These are phyloP conservation scores for Psidium guajava DNA, from an alignment of 345 rosid species.

Conservation along the genomic window DNA sequence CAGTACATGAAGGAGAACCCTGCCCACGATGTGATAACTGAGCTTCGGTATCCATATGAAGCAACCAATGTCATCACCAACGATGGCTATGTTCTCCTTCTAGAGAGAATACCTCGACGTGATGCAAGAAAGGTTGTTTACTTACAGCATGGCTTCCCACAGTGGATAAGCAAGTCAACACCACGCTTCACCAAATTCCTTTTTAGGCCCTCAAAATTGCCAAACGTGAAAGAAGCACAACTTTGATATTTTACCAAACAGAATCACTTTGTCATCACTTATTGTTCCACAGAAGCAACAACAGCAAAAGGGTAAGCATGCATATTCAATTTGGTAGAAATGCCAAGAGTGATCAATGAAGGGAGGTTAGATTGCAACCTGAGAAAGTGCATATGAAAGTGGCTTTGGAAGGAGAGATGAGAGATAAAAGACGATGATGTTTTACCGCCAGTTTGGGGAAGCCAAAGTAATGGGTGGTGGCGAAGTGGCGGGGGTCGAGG, in stretches of 20 bases:
- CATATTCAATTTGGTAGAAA: background rate
- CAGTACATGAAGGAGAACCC: too few species aligned
- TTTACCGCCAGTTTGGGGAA: slow-evolving; percentile 87
- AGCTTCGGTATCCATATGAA: slow-evolving; percentile 70
- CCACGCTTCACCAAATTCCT: slow-evolving; percentile 59
- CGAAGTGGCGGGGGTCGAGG: slow-evolving; percentile 76
- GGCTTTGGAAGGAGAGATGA: background rate
- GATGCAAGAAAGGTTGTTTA: slow-evolving; percentile 85
- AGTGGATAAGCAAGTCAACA: slow-evolving; percentile 48
- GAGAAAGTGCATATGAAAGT: background rate
- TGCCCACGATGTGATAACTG: too few species aligned
- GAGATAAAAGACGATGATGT: background rate
- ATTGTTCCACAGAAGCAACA: background rate
- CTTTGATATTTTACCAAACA: background rate
- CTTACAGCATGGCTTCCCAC: slow-evolving; percentile 85
- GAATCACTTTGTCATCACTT: background rate
- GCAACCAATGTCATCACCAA: slow-evolving; percentile 80
- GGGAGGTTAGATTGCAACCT: background rate
- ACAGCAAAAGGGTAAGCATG: background rate
- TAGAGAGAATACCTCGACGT: slow-evolving; percentile 98
- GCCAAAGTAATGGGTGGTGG: slow-evolving; percentile 47
- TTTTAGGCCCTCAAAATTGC: slow-evolving; percentile 65
- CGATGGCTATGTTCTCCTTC: slow-evolving; percentile 88
- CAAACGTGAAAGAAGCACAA: background rate
- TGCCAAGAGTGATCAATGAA: background rate